Evolutionary conservation across 2,329 filamentous ascomycete genomes (phyloP).

Genomic region (Monilinia fructigena): DNA sequence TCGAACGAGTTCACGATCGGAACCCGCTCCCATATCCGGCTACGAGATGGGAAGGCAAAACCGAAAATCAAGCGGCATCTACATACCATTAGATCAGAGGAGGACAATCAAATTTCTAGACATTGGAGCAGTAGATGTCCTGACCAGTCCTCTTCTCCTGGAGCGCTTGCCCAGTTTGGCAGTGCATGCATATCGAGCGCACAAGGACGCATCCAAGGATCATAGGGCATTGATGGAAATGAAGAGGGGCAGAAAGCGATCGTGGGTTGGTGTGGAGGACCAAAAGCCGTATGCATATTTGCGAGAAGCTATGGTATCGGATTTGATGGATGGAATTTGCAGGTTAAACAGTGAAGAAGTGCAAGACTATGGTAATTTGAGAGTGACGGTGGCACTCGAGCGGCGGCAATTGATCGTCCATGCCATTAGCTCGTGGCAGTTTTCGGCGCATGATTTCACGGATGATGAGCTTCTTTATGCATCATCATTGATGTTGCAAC

Average conservation of each 20-base stretch:
- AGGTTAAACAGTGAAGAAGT: conserved; percentile 58
- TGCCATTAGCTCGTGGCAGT: conserved; percentile 73
- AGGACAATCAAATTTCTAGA: conserved; percentile 74
- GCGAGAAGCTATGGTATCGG: conserved; percentile 89
- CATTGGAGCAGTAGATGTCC: conserved; percentile 80
- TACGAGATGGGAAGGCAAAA: conserved; percentile 8
- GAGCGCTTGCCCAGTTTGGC: conserved; percentile 74
- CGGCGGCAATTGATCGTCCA: conserved; percentile 64
- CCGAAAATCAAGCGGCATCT: conserved; percentile 31
- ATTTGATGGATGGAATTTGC: conserved; percentile 86
- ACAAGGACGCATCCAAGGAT: conserved; percentile 72
- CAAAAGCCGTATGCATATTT: conserved; percentile 86
- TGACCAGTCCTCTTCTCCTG: conserved; percentile 73
- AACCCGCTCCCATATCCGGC: conserved; percentile 25
- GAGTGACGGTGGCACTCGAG: conserved; percentile 66
- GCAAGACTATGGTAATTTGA: conserved; percentile 60
- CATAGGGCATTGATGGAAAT: conserved; percentile 70
- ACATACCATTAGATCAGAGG: conserved; percentile 46
- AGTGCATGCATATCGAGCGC: conserved; percentile 79
- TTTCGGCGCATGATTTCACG: conserved; percentile 83
- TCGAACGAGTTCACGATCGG: conserved; percentile 28
- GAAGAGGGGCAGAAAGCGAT: conserved; percentile 76
- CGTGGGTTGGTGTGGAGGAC: conserved; percentile 86
- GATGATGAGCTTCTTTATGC: conserved; percentile 89
- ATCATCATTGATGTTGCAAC: conserved; percentile 84